phyloP scores from a whole-genome alignment of 805 yeast species.

The Alloascoidea hylecoeti region DNA sequence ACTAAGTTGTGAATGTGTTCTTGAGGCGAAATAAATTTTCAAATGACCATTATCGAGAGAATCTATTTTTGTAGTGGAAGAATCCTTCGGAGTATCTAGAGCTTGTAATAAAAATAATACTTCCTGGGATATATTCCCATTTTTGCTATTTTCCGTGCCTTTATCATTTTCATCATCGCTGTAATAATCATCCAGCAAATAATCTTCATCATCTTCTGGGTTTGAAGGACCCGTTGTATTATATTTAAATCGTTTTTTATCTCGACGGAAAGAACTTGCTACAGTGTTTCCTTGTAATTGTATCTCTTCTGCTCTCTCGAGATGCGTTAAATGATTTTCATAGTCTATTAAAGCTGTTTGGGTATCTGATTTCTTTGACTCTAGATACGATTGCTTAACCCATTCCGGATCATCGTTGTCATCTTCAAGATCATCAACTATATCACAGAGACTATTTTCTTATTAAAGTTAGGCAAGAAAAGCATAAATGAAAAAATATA shows the following conservation, averaged over 20 bases:
- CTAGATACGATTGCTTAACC: slow-evolving; percentile 32
- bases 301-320: slow-evolving; percentile 9
- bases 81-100: slow-evolving; percentile 18
- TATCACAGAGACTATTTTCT: too few species aligned
- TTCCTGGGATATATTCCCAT: slow-evolving; percentile 26
- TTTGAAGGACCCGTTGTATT: slow-evolving; percentile 13
- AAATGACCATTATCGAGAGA: slow-evolving; percentile 17
- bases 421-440: slow-evolving; percentile 15
- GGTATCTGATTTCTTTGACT: slow-evolving; percentile 10
- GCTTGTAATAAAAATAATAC: slow-evolving; percentile 31
- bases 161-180: slow-evolving; percentile 15
- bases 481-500: too few species aligned
- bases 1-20: slow-evolving; percentile 82
- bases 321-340: slow-evolving; percentile 20
- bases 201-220: slow-evolving; percentile 23
- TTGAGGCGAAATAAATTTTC: slow-evolving; percentile 58
- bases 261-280: slow-evolving; percentile 4
- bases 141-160: slow-evolving; percentile 13
- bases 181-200: slow-evolving; percentile 23
- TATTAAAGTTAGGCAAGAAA: too few species aligned
- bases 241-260: slow-evolving; percentile 9
- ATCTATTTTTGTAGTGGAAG: slow-evolving; percentile 8
- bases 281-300: slow-evolving; percentile 5
- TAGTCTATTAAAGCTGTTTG: slow-evolving; percentile 12
- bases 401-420: slow-evolving; percentile 56